Percentiles rank a stretch among this genome's conserved stretches.
Conservation (phyloP, 495 filamentous ascomycete species). For the Entonaema liquescens region DNA sequence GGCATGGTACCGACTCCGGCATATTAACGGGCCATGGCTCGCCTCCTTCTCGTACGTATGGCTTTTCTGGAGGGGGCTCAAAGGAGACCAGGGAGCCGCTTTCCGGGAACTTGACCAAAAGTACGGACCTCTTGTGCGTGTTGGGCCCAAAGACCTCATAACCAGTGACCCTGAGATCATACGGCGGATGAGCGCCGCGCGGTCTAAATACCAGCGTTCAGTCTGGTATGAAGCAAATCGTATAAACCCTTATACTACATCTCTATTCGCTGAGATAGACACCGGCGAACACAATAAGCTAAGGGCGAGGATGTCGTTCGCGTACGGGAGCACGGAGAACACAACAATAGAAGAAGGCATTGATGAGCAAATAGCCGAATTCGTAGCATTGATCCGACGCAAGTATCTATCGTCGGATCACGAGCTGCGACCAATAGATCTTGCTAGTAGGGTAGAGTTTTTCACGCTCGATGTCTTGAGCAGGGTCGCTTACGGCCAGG, state of each 20-base stretch:
- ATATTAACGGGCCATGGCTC: background rate
- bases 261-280: background rate
- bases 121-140: background rate
- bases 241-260: background rate
- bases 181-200: background rate
- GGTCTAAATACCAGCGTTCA: background rate
- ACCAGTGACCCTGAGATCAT: background rate
- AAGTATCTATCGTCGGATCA: background rate
- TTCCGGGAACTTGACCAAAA: background rate
- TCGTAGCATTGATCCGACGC: background rate
- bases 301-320: background rate
- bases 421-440: background rate
- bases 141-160: background rate
- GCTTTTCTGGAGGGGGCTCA: background rate
- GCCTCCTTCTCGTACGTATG: background rate
- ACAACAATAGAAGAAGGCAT: background rate
- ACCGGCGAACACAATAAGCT: background rate
- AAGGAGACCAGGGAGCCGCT: background rate
- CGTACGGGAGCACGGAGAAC: background rate
- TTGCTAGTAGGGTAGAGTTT: background rate
- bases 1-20: background rate
- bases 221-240: background rate
- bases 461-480: background rate
- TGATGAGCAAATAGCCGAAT: background rate
- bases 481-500: background rate